phyloP scores from a whole-genome alignment of 2,329 filamentous ascomycete species.

The Ophiocordyceps sinensis region DNA sequence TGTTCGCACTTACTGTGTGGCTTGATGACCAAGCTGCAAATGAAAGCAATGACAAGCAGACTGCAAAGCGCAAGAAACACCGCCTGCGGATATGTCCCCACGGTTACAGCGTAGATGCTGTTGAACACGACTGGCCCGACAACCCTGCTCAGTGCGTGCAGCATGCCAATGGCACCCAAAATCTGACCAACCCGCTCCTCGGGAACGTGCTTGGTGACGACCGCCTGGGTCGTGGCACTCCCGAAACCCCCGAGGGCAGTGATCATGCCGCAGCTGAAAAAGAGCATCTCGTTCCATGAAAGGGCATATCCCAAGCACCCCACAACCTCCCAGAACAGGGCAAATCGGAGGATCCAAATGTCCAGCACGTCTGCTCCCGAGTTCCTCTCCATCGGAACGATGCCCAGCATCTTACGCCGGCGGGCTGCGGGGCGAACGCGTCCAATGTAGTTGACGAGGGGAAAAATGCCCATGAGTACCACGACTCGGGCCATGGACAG shows the following conservation, averaged over 20 bases:
- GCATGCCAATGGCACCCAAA: conserved; percentile 73
- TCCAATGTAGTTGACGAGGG: conserved; percentile 61
- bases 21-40: conserved; percentile 55
- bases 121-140: conserved; percentile 74
- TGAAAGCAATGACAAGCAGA: conserved; percentile 52
- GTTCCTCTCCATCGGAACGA: conserved; percentile 30
- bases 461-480: conserved; percentile 60
- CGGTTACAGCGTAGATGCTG: conserved; percentile 69
- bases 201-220: conserved; percentile 83
- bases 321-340: conserved; percentile 60
- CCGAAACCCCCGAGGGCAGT: conserved; percentile 73
- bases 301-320: conserved; percentile 66
- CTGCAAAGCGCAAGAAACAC: conserved; percentile 63
- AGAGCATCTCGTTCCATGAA: conserved; percentile 44
- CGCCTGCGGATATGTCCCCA: conserved; percentile 62
- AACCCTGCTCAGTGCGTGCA: conserved; percentile 71
- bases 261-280: conserved; percentile 57
- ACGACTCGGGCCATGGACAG: conserved; percentile 64
- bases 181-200: conserved; percentile 69
- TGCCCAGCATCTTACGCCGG: conserved; percentile 21
- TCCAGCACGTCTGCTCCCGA: conserved; percentile 67
- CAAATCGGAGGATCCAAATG: conserved; percentile 57
- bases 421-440: conserved; percentile 38
- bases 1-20: conserved; percentile 50
- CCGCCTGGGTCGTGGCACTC: conserved; percentile 68